Evolutionary conservation across 148 eudicot species (phyloP).

Genomic region (Pouteria glomerata): DNA sequence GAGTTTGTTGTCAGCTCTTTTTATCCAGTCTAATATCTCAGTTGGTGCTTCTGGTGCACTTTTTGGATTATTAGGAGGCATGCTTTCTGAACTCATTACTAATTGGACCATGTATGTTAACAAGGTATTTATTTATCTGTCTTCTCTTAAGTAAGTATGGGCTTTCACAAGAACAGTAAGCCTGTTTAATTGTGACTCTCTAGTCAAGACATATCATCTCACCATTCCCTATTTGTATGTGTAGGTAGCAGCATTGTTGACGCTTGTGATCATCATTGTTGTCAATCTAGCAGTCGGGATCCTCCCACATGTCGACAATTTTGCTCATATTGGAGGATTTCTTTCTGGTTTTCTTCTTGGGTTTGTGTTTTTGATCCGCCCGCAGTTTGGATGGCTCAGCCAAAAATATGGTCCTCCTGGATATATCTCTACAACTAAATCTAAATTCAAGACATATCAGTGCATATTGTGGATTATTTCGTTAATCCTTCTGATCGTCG

Average conservation of each 20-base stretch:
- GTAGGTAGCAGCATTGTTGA: conserved; percentile 57
- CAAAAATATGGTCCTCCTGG: conserved; percentile 48
- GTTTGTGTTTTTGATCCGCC: conserved; percentile 73
- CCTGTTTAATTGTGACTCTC: background rate
- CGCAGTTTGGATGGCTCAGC: conserved; percentile 73
- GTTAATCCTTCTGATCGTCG: conserved; percentile 44
- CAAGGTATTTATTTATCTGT: conserved; percentile 48
- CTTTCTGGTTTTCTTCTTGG: conserved; percentile 80
- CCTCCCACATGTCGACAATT: conserved; percentile 91
- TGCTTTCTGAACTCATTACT: conserved; percentile 86
- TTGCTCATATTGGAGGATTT: conserved; percentile 95
- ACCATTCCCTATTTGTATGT: conserved; percentile 8
- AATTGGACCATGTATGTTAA: conserved; percentile 82
- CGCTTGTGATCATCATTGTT: conserved; percentile 58
- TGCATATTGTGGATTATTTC: conserved; percentile 55
- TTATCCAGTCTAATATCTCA: conserved; percentile 57
- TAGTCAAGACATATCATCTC: background rate
- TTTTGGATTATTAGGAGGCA: conserved; percentile 83
- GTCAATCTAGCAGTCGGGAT: conserved; percentile 72
- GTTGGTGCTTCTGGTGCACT: conserved; percentile 98
- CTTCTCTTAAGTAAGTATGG: background rate
- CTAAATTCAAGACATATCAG: conserved; percentile 67
- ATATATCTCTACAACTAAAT: conserved; percentile 23
- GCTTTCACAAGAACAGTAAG: too few relatives aligned
- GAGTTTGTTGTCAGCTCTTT: conserved; percentile 78